Percentiles rank a stretch among this genome's conserved stretches.
phyloP scores from a whole-genome alignment of 202 grass and related monocot genomes.

The Digitaria exilis region DNA sequence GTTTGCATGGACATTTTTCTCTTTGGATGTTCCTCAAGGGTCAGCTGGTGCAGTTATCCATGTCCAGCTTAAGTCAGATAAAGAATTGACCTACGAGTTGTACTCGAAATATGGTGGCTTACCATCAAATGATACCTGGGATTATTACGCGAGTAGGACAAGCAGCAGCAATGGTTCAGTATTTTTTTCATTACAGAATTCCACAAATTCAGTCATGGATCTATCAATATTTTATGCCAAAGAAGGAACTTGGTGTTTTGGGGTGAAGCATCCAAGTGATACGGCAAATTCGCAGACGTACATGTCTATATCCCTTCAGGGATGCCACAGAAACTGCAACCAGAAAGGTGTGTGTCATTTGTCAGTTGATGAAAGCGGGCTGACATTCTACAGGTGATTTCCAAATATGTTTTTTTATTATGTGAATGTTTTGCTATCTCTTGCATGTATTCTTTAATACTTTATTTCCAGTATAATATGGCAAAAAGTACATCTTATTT shows the following conservation, averaged over 20 bases:
- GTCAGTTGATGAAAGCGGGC: conserved; percentile 87
- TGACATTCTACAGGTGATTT: conserved; percentile 93
- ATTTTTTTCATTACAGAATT: conserved; percentile 67
- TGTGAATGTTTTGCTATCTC: conserved; percentile 3
- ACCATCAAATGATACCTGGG: conserved; percentile 80
- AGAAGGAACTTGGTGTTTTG: conserved; percentile 93
- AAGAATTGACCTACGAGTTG: conserved; percentile 75
- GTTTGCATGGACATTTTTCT: conserved; percentile 90
- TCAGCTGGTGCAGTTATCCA: conserved; percentile 81
- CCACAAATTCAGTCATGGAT: conserved; percentile 64
- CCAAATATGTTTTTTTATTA: conserved; percentile 11
- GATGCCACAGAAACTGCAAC: conserved; percentile 87
- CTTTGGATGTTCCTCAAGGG: conserved; percentile 85
- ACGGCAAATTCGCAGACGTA: conserved; percentile 49
- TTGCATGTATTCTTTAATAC: neutral
- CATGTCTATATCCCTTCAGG: conserved; percentile 87
- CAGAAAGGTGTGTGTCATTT: conserved; percentile 76
- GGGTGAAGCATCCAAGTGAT: conserved; percentile 74
- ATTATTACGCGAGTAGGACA: conserved; percentile 77
- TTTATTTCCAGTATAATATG: conserved; percentile 19
- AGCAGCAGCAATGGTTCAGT: conserved; percentile 64
- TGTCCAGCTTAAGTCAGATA: conserved; percentile 74
- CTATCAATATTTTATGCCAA: conserved; percentile 93
- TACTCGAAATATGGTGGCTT: conserved; percentile 82
- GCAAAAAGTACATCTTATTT: conserved; percentile 25